These are phyloP conservation scores for Zygosaccharomyces sapae DNA, from an alignment of 1,139 yeast genomes.

Conservation along the genomic window DNA sequence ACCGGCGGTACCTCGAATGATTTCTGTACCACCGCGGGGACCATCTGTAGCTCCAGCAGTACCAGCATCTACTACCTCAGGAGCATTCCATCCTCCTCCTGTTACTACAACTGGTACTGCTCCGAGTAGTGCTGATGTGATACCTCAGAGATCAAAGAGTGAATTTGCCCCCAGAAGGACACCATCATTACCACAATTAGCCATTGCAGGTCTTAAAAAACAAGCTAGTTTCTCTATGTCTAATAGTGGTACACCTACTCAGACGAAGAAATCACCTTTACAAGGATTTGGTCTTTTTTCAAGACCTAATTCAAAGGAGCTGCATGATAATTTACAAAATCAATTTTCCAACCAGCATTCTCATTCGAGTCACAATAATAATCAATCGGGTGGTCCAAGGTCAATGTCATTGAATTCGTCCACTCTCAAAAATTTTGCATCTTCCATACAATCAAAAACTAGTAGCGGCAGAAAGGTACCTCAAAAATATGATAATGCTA, in stretches of 20 bases:
- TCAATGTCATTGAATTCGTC: conserved; percentile 37
- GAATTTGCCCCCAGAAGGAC: conserved; percentile 24
- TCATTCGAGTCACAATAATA: conserved; percentile 13
- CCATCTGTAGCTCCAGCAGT: background rate
- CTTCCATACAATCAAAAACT: conserved; percentile 36
- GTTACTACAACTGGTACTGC: background rate
- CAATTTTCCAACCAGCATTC: conserved; percentile 9
- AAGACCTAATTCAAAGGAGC: conserved; percentile 29
- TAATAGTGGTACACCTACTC: conserved; percentile 21
- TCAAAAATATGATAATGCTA: conserved; percentile 39
- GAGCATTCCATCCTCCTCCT: background rate
- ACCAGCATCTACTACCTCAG: background rate
- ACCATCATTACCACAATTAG: conserved; percentile 33
- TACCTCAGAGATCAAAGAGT: conserved; percentile 18
- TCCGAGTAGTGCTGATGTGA: background rate
- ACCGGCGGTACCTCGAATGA: conserved; percentile 5
- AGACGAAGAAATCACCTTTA: conserved; percentile 31
- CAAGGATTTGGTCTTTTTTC: conserved; percentile 34
- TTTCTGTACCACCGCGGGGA: background rate
- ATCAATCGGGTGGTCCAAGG: conserved; percentile 21
- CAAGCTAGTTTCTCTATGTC: conserved; percentile 26
- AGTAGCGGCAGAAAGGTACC: conserved; percentile 43
- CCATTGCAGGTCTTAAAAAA: conserved; percentile 27
- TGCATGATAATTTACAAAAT: conserved; percentile 16
- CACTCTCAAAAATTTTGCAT: conserved; percentile 34